Evolutionary conservation across 1,284 basidiomycete species (phyloP), one percentile per base, ranked within the genome.

Genomic region (Sporisorium iseilematis-ciliati): DNA sequence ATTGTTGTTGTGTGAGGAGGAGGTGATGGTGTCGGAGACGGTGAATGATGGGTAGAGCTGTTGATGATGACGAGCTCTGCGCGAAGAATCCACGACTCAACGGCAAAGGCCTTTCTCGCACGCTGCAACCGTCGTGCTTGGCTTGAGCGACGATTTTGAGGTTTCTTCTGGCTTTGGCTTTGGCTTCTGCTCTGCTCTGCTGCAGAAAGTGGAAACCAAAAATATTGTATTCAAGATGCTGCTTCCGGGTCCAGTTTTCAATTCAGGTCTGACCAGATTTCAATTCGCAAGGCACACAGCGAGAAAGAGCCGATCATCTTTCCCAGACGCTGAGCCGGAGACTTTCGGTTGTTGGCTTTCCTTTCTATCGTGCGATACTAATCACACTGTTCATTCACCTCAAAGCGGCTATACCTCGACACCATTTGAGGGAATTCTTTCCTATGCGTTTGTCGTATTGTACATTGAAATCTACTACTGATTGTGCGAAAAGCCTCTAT

Each of bases 321-420:
- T 18, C 21, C 35, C 25, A 41, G 38, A 41, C 21, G 8, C 21
- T 25, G 45, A 45, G 45, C 61, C 61, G 66, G 66, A 48, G 42
- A 18, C 26, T 33, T 50, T 48, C 66, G 66, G 66, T 59, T 46
- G 40, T 12, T 14, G 8, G 12, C 18, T 29, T n/a, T 11, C 21
- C 14, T 8, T 41, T 55, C 35, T 69, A 60, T 60, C 66, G 66
- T 69, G 66, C 66, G 66, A 69, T 41, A 58, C 11, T 18, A 11
- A 31, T 5, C 50, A 21, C 12, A 3, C 35, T 7, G 6, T 18
- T 18, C 35, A 18, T 14, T 29, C 46, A 42, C 16, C n/a, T 48
- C 43, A 46, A 38, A 35, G 35, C 23, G 5, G 25, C 16, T n/a
- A 48, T 21, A 29, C 7, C 25, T 48, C 26, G 23, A 7, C 31